Percentiles rank a stretch among this genome's conserved stretches.
phyloP scores from a whole-genome alignment of 2,329 filamentous ascomycete genomes.

The Aspergillus chevalieri region DNA sequence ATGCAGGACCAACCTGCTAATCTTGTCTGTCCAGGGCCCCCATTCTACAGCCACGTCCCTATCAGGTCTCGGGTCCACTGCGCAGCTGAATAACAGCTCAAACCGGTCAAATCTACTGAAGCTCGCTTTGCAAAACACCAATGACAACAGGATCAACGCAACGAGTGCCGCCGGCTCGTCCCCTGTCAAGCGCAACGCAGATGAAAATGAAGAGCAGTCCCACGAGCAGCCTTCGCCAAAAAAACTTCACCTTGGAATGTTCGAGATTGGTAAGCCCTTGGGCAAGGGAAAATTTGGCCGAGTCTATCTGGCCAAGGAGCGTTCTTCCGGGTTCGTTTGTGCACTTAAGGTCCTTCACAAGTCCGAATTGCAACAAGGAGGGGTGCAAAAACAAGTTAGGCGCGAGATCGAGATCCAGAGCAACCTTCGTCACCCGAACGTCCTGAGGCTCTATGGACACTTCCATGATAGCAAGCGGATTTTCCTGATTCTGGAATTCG shows the following conservation, averaged over 20 bases:
- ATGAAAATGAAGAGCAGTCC: slow-evolving; percentile 42
- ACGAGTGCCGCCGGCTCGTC: slow-evolving; percentile 48
- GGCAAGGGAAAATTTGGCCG: slow-evolving; percentile 85
- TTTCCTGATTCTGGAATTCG: slow-evolving; percentile 81
- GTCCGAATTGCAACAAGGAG: slow-evolving; percentile 69
- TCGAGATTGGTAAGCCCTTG: slow-evolving; percentile 80
- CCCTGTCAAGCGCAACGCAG: slow-evolving; percentile 56
- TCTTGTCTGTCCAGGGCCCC: slow-evolving; percentile 33
- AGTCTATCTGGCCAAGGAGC: slow-evolving; percentile 77
- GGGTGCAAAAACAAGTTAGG: slow-evolving; percentile 79
- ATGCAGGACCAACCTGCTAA: slow-evolving; percentile 13
- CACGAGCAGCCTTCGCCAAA: slow-evolving; percentile 52
- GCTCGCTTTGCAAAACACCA: slow-evolving; percentile 73
- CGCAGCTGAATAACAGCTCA: slow-evolving; percentile 42
- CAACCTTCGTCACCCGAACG: slow-evolving; percentile 79
- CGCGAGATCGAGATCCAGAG: slow-evolving; percentile 87
- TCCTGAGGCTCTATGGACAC: slow-evolving; percentile 75
- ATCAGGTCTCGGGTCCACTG: slow-evolving; percentile 42
- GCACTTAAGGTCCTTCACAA: slow-evolving; percentile 84
- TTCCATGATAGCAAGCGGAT: slow-evolving; percentile 86
- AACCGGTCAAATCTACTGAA: slow-evolving; percentile 80
- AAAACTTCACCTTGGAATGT: slow-evolving; percentile 84
- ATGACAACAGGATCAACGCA: slow-evolving; percentile 51
- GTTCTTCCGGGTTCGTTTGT: slow-evolving; percentile 73
- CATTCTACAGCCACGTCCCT: slow-evolving; percentile 39